Evolutionary conservation across 352 stramenopile genomes (phyloP).

Genomic region (Globisporangium perplexum): DNA sequence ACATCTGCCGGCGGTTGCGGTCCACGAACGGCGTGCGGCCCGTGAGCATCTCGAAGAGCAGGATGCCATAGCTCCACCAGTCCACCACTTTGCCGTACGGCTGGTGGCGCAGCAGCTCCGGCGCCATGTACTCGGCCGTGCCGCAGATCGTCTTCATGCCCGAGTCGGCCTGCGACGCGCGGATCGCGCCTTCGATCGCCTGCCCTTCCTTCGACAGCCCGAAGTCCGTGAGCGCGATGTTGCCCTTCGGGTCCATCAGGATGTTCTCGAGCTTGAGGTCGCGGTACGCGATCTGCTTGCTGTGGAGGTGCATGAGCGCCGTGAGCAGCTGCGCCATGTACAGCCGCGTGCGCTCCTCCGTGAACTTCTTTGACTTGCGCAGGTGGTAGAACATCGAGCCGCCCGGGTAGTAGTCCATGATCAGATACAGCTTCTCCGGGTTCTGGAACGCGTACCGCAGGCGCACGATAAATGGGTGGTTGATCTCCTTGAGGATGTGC

Average conservation of each 20-base stretch:
- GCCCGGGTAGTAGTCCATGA: slow-evolving; percentile 94
- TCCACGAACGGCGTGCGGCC: slow-evolving; percentile 85
- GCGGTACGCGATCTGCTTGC: slow-evolving; percentile 86
- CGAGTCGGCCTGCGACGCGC: slow-evolving; percentile 64
- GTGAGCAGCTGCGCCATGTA: slow-evolving; percentile 88
- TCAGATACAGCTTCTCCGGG: slow-evolving; percentile 93
- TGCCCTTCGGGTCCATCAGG: slow-evolving; percentile 83
- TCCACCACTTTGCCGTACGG: slow-evolving; percentile 88
- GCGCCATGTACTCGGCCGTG: slow-evolving; percentile 87
- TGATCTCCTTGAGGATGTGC: slow-evolving; percentile 89
- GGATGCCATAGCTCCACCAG: slow-evolving; percentile 88
- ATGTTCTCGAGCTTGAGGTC: slow-evolving; percentile 91
- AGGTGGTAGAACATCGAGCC: slow-evolving; percentile 89
- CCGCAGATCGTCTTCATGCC: slow-evolving; percentile 90
- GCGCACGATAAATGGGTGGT: slow-evolving; percentile 83
- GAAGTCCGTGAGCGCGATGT: slow-evolving; percentile 87
- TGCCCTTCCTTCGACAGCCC: slow-evolving; percentile 85
- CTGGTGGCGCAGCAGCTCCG: slow-evolving; percentile 76
- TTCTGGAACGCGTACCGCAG: slow-evolving; percentile 88
- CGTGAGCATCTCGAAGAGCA: slow-evolving; percentile 88
- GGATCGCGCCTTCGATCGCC: slow-evolving; percentile 74
- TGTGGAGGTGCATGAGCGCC: slow-evolving; percentile 85
- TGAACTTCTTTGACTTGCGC: slow-evolving; percentile 83
- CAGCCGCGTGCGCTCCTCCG: slow-evolving; percentile 76
- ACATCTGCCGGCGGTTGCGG: slow-evolving; percentile 85